Conservation (phyloP, 805 yeast genomes). For the Candida anglica region DNA sequence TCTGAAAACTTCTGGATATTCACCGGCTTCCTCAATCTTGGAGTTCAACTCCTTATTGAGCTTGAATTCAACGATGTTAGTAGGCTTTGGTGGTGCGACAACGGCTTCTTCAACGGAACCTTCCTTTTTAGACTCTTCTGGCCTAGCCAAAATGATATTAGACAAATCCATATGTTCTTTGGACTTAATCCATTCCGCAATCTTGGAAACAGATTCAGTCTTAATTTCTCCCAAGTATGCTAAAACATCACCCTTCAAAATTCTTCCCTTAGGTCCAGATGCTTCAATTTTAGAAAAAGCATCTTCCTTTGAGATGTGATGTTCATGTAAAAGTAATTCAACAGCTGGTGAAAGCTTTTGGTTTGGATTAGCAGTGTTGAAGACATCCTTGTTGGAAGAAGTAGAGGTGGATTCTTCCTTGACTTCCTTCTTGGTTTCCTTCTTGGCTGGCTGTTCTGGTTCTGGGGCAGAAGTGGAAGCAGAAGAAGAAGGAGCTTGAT, state of each 20-base stretch:
- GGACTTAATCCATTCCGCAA: constrained; percentile 54
- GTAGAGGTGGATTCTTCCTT: constrained; percentile 7
- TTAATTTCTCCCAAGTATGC: constrained; percentile 76
- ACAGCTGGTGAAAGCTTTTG: constrained; percentile 82
- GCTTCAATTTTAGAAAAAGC: constrained; percentile 74
- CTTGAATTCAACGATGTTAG: constrained; percentile 22
- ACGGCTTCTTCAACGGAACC: constrained; percentile 9
- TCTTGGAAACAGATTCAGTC: constrained; percentile 44
- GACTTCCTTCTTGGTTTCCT: constrained; percentile 13
- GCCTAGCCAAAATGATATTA: constrained; percentile 49
- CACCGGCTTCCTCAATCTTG: constrained; percentile 27
- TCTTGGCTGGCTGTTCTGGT: constrained; percentile 13
- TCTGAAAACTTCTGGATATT: constrained; percentile 18
- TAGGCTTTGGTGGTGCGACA: constrained; percentile 23
- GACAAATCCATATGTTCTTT: constrained; percentile 68
- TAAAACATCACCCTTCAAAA: constrained; percentile 87
- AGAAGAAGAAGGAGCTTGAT: constrained; percentile 15
- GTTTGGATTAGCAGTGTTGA: constrained; percentile 52
- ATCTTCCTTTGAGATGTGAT: constrained; percentile 62
- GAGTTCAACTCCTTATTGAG: constrained; percentile 23
- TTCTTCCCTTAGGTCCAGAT: constrained; percentile 84
- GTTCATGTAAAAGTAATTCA: constrained; percentile 53
- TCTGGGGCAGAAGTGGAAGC: not conserved
- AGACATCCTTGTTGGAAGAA: constrained; percentile 8
- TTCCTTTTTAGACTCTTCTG: constrained; percentile 13